Percentiles rank a stretch among this genome's conserved stretches.
These are phyloP conservation scores for Prunus padus DNA, from an alignment of 306 rosid species.

Conservation along the genomic window DNA sequence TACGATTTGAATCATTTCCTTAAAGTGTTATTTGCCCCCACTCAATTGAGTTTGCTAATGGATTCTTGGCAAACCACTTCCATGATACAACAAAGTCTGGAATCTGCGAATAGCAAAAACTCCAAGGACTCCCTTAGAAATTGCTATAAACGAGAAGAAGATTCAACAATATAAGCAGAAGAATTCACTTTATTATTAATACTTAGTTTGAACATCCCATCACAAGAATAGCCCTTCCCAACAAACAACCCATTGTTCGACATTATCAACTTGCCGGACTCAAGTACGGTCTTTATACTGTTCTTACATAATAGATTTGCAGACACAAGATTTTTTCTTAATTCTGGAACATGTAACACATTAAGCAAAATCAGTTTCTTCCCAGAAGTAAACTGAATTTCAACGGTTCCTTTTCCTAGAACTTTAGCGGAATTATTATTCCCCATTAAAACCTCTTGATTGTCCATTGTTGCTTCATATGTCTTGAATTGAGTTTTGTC, in stretches of 20 bases:
- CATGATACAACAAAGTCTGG: too few species aligned
- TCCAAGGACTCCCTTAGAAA: too few species aligned
- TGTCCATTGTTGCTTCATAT: neutral
- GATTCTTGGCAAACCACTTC: too few species aligned
- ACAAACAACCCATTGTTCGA: neutral
- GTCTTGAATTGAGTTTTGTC: neutral
- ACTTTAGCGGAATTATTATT: neutral
- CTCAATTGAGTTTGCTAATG: too few species aligned
- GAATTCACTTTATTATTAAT: neutral
- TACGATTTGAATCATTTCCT: too few species aligned
- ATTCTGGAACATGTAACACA: neutral
- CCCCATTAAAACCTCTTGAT: neutral
- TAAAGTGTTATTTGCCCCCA: too few species aligned
- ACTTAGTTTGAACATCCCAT: constrained; percentile 12
- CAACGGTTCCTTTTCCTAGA: too few species aligned
- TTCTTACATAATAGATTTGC: neutral
- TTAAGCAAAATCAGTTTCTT: neutral
- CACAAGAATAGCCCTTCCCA: neutral
- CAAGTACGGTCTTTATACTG: neutral
- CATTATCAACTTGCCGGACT: neutral
- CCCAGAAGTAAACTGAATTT: too few species aligned
- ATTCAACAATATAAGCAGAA: constrained; percentile 1
- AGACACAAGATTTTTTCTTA: neutral
- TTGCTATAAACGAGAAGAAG: neutral
- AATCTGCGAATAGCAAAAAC: too few species aligned